Evolutionary conservation across 2,329 filamentous ascomycete species (phyloP).

Genomic region (Fusarium illudens): DNA sequence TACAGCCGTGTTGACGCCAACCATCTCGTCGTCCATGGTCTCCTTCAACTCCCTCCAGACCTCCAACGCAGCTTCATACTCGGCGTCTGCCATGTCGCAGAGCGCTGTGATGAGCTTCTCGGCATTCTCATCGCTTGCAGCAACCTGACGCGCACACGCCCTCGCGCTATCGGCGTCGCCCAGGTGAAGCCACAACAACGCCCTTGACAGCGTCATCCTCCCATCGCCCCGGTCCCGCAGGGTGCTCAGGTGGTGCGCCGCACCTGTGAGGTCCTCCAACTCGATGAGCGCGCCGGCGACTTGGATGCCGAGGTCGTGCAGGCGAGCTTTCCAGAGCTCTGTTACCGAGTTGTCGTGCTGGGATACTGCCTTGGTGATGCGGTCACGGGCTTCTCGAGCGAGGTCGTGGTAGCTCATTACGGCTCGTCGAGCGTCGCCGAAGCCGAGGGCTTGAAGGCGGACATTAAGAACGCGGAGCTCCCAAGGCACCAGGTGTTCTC

Average conservation of each 20-base stretch:
- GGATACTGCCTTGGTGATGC: conserved; percentile 58
- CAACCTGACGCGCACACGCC: conserved; percentile 54
- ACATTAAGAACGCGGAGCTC: conserved; percentile 83
- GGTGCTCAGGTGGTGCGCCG: conserved; percentile 74
- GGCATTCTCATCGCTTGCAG: conserved; percentile 45
- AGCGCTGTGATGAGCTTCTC: conserved; percentile 70
- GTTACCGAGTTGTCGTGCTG: conserved; percentile 62
- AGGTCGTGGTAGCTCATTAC: conserved; percentile 93
- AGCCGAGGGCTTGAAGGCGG: conserved; percentile 84
- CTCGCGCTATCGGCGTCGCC: conserved; percentile 78
- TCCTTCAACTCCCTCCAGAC: conserved; percentile 65
- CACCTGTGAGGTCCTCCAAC: conserved; percentile 88
- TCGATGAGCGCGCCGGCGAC: conserved; percentile 76
- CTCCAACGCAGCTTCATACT: conserved; percentile 70
- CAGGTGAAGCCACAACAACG: conserved; percentile 79
- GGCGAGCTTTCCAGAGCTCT: conserved; percentile 73
- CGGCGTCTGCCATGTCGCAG: conserved; percentile 79
- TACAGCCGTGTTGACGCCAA: conserved; percentile 84
- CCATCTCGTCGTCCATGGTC: conserved; percentile 68
- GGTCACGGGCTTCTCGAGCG: conserved; percentile 76
- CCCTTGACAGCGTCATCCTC: conserved; percentile 58
- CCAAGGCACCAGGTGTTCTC: conserved; percentile 82
- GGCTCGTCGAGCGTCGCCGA: conserved; percentile 82
- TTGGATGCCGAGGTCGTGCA: conserved; percentile 77
- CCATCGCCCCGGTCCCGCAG: conserved; percentile 55